Conservation (phyloP, 768 basidiomycete genomes). For the Rhodotorula graminis region DNA sequence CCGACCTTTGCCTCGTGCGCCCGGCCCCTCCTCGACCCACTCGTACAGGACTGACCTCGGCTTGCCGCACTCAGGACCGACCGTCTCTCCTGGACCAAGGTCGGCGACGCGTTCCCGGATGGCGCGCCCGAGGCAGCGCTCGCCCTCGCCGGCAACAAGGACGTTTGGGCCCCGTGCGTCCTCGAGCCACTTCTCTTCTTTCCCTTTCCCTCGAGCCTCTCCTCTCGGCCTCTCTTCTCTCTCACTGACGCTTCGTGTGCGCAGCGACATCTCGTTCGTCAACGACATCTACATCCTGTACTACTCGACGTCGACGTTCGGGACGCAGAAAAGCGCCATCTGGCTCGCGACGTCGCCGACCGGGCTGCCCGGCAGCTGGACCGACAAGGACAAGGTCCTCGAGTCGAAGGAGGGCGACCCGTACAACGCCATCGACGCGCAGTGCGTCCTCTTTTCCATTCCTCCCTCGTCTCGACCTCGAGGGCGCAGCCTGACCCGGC, state of each 20-base stretch:
- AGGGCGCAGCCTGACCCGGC: too few relatives aligned
- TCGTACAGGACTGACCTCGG: too few relatives aligned
- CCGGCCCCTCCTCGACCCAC: neutral
- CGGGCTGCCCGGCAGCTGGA: neutral
- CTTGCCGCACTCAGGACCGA: too few relatives aligned
- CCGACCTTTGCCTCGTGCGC: neutral
- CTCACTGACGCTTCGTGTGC: too few relatives aligned
- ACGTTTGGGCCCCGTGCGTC: neutral
- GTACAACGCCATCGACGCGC: conserved; percentile 1
- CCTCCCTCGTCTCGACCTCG: neutral
- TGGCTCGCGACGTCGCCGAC: neutral
- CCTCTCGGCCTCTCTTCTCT: too few relatives aligned
- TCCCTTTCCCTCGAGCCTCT: neutral
- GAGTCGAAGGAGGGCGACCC: neutral
- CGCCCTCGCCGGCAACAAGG: neutral
- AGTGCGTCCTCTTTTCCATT: too few relatives aligned
- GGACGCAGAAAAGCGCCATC: neutral
- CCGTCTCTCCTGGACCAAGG: neutral
- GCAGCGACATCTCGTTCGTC: neutral
- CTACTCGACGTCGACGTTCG: neutral
- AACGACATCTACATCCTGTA: neutral
- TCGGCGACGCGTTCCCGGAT: neutral
- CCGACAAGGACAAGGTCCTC: neutral
- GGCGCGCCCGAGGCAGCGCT: neutral
- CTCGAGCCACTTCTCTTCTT: too few relatives aligned